Evolutionary conservation across 129 eudicot genomes (phyloP), one percentile per base, ranked within the genome.

Genomic region (Erigeron canadensis): DNA sequence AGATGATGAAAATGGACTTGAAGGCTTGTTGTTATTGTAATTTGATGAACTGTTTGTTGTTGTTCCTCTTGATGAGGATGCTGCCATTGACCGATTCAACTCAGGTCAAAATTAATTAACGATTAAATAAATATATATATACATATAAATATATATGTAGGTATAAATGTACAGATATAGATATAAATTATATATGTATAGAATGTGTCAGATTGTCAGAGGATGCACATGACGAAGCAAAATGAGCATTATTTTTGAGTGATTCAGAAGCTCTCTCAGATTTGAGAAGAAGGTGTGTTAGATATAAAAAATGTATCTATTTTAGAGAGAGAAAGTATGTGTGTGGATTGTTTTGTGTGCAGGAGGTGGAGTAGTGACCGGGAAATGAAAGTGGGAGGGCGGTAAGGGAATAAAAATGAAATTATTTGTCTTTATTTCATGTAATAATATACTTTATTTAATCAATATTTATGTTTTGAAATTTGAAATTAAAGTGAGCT

Each of bases 1-100:
- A 2, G 97, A 80, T 0, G 99, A 90, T 0, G 97, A 90, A 74
- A 65, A 94, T 19, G 99, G 91, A 74, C 88, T 94, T 40, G 97
- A 77, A 19, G 91, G 85, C 67, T 83, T 88, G 41, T 85, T 81
- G 80, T 53, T 53, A 53, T 53, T 53, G 50, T 73, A 70, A 60
- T 84, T 87, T 50, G 96, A 95, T 46, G 96, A 89, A 63, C 90
- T 89, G 69, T 94, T 85, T 50, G 87, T 82, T 61, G 56, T 50
- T 18, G 58, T 53, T 76, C 87, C 96, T 77, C 90, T 69, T 12
- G 97, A 89, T 18, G 99, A 89, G 37, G 96, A 84, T 19, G 84
- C 81, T 83, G 91, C 96, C 97, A 88, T 86, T 84, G 81, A 78
- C 82, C 62, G 72, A 55, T 65, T 77, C 67, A 78, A 23, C 77